phyloP scores from a whole-genome alignment of 768 basidiomycete genomes.

The Phylloporus sp. region DNA sequence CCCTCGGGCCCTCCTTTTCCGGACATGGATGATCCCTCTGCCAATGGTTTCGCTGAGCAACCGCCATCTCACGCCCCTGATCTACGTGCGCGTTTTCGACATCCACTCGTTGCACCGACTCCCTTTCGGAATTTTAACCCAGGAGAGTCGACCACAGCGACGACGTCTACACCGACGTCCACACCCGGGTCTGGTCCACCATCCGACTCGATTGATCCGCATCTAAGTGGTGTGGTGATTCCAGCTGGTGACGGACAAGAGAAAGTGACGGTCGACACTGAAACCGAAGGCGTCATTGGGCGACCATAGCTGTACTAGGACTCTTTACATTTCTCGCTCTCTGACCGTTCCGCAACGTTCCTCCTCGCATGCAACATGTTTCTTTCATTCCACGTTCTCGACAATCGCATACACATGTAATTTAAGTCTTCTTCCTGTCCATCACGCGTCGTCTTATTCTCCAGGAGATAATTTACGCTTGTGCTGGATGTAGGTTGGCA shows the following conservation, averaged over 20 bases:
- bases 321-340: neutral
- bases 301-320: conserved; percentile 8
- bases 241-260: conserved; percentile 22
- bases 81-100: conserved; percentile 64
- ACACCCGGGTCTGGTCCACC: conserved; percentile 33
- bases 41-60: conserved; percentile 28
- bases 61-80: conserved; percentile 41
- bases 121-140: conserved; percentile 47
- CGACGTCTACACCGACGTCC: conserved; percentile 33
- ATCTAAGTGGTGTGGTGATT: conserved; percentile 26
- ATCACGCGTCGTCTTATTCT: neutral
- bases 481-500: neutral
- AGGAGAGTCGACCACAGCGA: conserved; percentile 27
- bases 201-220: conserved; percentile 32
- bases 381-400: neutral
- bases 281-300: conserved; percentile 23
- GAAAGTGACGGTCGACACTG: conserved; percentile 25
- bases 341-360: neutral
- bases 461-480: neutral
- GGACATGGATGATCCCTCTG: conserved; percentile 30
- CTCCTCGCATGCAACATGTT: neutral
- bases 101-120: conserved; percentile 54
- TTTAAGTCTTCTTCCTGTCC: conserved; percentile 1
- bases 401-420: conserved; percentile 13
- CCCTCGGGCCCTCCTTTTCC: conserved; percentile 30